A percentile compares a stretch with the other conserved stretches of the same genome.
These are phyloP conservation scores for Ophiocordyceps australis DNA, from an alignment of 2,329 filamentous ascomycete genomes.

Conservation along the genomic window DNA sequence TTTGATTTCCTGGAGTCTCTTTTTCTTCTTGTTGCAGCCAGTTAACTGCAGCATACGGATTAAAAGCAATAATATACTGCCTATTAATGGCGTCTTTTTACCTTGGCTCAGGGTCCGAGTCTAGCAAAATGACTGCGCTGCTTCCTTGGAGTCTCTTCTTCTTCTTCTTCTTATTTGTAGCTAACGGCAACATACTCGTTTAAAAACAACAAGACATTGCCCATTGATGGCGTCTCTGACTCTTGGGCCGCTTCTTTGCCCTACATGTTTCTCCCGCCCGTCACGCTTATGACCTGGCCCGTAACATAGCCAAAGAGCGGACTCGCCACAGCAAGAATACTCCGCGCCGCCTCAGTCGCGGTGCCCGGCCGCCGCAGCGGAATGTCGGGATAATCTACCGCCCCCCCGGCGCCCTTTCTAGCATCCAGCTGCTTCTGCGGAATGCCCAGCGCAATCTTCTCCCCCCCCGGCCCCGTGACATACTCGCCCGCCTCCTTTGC, in stretches of 20 bases:
- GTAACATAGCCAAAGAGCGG: slow-evolving; percentile 72
- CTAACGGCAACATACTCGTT: too few relatives aligned
- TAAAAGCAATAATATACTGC: too few relatives aligned
- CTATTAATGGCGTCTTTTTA: too few relatives aligned
- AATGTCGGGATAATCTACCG: slow-evolving; percentile 45
- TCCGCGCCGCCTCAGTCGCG: slow-evolving; percentile 63
- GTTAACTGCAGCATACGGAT: too few relatives aligned
- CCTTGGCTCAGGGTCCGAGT: too few relatives aligned
- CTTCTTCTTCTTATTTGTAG: too few relatives aligned
- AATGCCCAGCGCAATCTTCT: slow-evolving; percentile 59
- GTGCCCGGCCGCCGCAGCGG: slow-evolving; percentile 60
- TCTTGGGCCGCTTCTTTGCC: not conserved
- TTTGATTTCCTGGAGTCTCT: too few relatives aligned
- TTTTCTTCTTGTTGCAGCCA: too few relatives aligned
- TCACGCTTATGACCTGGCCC: slow-evolving; percentile 77
- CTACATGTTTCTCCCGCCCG: slow-evolving; percentile 51
- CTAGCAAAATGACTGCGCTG: too few relatives aligned
- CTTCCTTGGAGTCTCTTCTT: too few relatives aligned
- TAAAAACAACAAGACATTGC: too few relatives aligned
- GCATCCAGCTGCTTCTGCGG: slow-evolving; percentile 36
- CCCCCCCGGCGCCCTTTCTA: slow-evolving; percentile 8
- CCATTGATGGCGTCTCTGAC: too few relatives aligned
- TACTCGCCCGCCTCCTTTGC: slow-evolving; percentile 75
- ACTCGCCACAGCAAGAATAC: slow-evolving; percentile 61
- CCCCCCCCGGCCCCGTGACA: slow-evolving; percentile 56